Evolutionary conservation across 768 basidiomycete species (phyloP), one percentile per base, ranked within the genome.

Genomic region (Boletus eberwhitei): DNA sequence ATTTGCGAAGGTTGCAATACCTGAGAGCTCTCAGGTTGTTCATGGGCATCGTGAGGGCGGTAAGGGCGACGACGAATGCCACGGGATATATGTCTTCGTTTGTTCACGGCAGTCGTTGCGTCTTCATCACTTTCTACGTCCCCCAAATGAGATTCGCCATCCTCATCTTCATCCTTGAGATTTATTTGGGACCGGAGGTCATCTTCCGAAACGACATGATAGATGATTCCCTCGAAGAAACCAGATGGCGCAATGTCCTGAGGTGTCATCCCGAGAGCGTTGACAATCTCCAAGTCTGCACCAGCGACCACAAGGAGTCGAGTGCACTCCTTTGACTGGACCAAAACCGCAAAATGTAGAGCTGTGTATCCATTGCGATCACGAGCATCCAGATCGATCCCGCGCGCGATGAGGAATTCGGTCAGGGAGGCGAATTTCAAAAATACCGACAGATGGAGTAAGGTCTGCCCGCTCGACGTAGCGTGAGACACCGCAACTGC

Each of bases 321-420:
- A 2, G 82, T 80, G 69, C 90, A 93, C 12, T 79, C 76, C 50
- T 75, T 74, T 14, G 88, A 84, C 22, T 79, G 80, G 8, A 75
- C 76, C 34, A 95, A 71, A 0, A 84, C 87, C 17, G 94, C 90
- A 63, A 95, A 88, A 71, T 95, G 90, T 34, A 98, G 73, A 0
- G 97, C 84, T 0, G 95, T 98, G 67, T 81, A 92, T 14, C 96
- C 96, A 69, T 93, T 96, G 45, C 82, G 78, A 70, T 99, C 97
- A 46, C 91, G 84, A 14, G 79, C 79, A 66, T 98, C 93, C 50
- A 94, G 60, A 65, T 94, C 91, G 36, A 87, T 84, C 8, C 79
- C 83, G 50, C 81, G 88, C 5, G 75, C 71, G 53, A 96, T 73
- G 53, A 99, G 77, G 73, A 90, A 91, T 42, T 75, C 65, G 17